Conservation (phyloP, 2,329 filamentous ascomycete species). For the Blastomyces percursus region DNA sequence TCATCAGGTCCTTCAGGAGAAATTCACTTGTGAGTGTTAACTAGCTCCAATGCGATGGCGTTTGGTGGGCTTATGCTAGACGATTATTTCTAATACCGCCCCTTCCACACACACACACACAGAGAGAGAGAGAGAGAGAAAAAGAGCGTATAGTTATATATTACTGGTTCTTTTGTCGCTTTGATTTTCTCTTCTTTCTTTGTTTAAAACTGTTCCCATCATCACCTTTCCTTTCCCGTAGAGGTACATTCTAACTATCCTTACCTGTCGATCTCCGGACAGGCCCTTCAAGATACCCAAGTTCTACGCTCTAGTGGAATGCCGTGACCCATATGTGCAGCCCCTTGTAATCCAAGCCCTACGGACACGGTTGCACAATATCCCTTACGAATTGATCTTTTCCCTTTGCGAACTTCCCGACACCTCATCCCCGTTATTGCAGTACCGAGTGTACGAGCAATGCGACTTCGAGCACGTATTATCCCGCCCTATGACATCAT, state of each 20-base stretch:
- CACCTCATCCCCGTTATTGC: conserved; percentile 47
- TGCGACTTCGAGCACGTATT: conserved; percentile 73
- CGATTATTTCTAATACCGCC: conserved; percentile 24
- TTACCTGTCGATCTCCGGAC: conserved; percentile 1
- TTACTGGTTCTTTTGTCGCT: not conserved
- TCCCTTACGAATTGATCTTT: conserved; percentile 46
- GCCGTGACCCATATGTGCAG: conserved; percentile 82
- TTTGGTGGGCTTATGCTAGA: conserved; percentile 10
- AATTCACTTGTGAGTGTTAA: conserved; percentile 66
- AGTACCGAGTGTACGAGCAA: conserved; percentile 77
- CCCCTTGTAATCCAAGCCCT: conserved; percentile 71
- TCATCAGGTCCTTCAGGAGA: conserved; percentile 55
- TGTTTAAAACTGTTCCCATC: not conserved
- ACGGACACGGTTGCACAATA: conserved; percentile 46
- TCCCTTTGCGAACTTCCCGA: conserved; percentile 39
- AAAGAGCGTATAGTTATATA: not conserved
- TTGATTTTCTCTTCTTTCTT: not conserved
- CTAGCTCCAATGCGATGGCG: conserved; percentile 17
- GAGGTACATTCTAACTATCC: conserved; percentile 10
- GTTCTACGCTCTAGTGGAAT: conserved; percentile 65
- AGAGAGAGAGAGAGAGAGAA: too few relatives aligned
- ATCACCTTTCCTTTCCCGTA: not conserved
- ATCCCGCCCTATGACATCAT: conserved; percentile 47
- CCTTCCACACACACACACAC: not conserved
- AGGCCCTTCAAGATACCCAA: conserved; percentile 18